Conservation (phyloP, 805 yeast genomes). For the Wickerhamiella sergipiensis region DNA sequence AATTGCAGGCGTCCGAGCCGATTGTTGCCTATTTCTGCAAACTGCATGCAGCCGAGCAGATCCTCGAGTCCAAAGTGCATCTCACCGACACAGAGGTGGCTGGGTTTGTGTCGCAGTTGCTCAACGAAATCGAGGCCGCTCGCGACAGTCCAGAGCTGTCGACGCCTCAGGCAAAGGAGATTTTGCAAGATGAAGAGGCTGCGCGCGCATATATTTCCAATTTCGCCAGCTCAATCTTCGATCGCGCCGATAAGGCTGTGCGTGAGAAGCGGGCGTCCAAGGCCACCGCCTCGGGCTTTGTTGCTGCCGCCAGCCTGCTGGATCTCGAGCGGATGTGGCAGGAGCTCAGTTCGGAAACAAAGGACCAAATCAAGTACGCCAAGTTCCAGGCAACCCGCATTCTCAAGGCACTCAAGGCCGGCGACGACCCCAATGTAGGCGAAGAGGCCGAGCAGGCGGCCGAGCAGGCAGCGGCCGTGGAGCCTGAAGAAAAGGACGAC, state of each 20-base stretch:
- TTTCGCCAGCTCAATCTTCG: slow-evolving; percentile 48
- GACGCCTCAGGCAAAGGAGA: slow-evolving; percentile 26
- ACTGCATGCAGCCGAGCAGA: slow-evolving; percentile 59
- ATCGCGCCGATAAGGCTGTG: slow-evolving; percentile 37
- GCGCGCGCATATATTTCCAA: slow-evolving; percentile 40
- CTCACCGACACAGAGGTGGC: slow-evolving; percentile 42
- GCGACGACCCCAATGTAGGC: slow-evolving; percentile 46
- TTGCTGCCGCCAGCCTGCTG: slow-evolving; percentile 43
- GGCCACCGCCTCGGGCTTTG: slow-evolving; percentile 36
- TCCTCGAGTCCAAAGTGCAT: slow-evolving; percentile 50
- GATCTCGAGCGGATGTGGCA: slow-evolving; percentile 31
- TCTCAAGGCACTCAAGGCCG: slow-evolving; percentile 33
- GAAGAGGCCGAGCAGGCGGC: slow-evolving; percentile 26
- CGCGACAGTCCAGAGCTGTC: slow-evolving; percentile 32
- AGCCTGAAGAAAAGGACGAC: neutral
- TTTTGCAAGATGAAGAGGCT: slow-evolving; percentile 48
- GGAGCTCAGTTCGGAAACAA: neutral
- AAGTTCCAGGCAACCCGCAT: slow-evolving; percentile 51
- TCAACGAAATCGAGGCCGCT: slow-evolving; percentile 57
- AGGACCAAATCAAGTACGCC: slow-evolving; percentile 37
- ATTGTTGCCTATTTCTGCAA: slow-evolving; percentile 60
- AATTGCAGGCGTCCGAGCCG: slow-evolving; percentile 45
- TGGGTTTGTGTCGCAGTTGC: slow-evolving; percentile 40
- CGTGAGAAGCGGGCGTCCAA: slow-evolving; percentile 30
- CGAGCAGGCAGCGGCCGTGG: slow-evolving; percentile 1